phyloP scores from a whole-genome alignment of 495 filamentous ascomycete species.

The Penicillium arizonense region DNA sequence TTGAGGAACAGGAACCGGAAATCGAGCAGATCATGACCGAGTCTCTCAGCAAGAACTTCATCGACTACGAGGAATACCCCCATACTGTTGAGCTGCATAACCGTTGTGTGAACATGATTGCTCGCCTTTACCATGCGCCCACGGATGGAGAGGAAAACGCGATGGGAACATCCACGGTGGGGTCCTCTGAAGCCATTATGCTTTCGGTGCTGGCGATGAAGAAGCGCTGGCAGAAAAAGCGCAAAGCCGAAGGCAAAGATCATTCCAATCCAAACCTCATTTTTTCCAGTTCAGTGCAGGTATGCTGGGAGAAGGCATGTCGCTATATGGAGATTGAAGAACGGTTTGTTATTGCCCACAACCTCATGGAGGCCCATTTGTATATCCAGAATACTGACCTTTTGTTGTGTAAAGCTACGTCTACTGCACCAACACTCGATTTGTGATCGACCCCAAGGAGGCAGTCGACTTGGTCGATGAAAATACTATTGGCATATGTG shows the following conservation, averaged over 20 bases:
- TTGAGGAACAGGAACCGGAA: slow-evolving; percentile 63
- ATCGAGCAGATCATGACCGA: slow-evolving; percentile 90
- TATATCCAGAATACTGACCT: too few species aligned
- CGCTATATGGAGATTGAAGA: slow-evolving; percentile 93
- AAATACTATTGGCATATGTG: slow-evolving; percentile 92
- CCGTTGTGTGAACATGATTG: slow-evolving; percentile 91
- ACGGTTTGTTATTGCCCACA: slow-evolving; percentile 39
- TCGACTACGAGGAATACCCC: slow-evolving; percentile 90
- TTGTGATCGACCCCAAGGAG: slow-evolving; percentile 81
- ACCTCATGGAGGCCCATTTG: too few species aligned
- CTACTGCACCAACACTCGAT: slow-evolving; percentile 77
- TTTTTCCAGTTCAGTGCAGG: slow-evolving; percentile 91
- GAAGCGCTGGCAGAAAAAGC: slow-evolving; percentile 87
- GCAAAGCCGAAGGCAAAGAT: slow-evolving; percentile 73
- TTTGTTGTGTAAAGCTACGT: slow-evolving; percentile 40
- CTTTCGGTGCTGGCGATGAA: slow-evolving; percentile 90
- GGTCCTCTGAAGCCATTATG: slow-evolving; percentile 89
- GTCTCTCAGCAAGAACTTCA: slow-evolving; percentile 88
- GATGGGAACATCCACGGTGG: slow-evolving; percentile 83
- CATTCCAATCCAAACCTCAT: slow-evolving; percentile 77
- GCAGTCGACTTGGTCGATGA: slow-evolving; percentile 85
- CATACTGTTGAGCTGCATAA: slow-evolving; percentile 88
- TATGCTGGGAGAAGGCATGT: slow-evolving; percentile 96
- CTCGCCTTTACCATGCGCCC: slow-evolving; percentile 78
- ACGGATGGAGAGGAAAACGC: slow-evolving; percentile 50